Conservation (phyloP, 352 stramenopile species). For the Phytophthora cactorum region DNA sequence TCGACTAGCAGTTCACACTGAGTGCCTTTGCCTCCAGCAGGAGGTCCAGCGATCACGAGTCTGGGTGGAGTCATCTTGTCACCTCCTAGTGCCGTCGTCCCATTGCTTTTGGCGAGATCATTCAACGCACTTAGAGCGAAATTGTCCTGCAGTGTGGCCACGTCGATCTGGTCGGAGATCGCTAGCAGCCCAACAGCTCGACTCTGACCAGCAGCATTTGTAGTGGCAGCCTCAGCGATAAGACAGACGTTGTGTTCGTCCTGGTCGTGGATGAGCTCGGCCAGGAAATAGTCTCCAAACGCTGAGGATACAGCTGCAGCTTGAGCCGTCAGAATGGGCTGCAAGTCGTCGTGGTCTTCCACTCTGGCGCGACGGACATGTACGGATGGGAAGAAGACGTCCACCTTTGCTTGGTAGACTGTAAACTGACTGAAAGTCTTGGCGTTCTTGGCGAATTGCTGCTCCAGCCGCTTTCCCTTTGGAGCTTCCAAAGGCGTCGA, state of each 20-base stretch:
- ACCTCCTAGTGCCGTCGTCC: constrained; percentile 6
- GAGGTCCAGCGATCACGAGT: constrained; percentile 91
- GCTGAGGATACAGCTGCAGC: constrained; percentile 64
- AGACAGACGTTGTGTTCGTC: constrained; percentile 86
- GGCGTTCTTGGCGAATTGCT: constrained; percentile 44
- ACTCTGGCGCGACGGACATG: constrained; percentile 73
- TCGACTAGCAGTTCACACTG: constrained; percentile 92
- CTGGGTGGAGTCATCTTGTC: constrained; percentile 47
- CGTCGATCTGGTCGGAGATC: constrained; percentile 86
- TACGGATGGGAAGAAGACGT: constrained; percentile 48
- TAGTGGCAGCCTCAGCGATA: constrained; percentile 55
- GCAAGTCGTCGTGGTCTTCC: constrained; percentile 85
- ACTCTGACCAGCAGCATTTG: constrained; percentile 33
- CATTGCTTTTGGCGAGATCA: constrained; percentile 62
- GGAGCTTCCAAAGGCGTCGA: constrained; percentile 8
- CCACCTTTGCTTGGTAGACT: constrained; percentile 53
- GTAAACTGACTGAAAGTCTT: constrained; percentile 50
- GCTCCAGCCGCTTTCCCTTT: constrained; percentile 27
- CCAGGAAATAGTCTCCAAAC: constrained; percentile 94
- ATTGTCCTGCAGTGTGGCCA: constrained; percentile 78
- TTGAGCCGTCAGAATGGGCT: constrained; percentile 69
- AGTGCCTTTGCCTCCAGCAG: constrained; percentile 94
- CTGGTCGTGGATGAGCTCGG: constrained; percentile 91
- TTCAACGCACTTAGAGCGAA: constrained; percentile 88
- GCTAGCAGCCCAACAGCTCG: constrained; percentile 81